phyloP scores from a whole-genome alignment of 2,329 filamentous ascomycete species.

The Monilinia aucupariae region DNA sequence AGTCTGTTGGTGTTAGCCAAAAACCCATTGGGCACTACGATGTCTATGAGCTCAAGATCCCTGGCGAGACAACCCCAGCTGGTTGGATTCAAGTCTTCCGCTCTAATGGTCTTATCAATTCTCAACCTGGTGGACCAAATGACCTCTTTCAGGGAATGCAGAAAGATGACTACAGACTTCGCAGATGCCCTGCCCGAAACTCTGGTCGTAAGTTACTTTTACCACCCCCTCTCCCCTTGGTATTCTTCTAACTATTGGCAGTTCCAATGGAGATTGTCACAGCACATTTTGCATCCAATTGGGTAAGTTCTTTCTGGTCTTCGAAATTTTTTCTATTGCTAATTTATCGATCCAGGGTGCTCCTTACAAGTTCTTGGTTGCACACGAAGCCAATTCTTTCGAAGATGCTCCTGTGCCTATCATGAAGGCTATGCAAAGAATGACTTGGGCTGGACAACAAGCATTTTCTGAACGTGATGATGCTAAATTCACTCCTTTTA shows the following conservation, averaged over 20 bases:
- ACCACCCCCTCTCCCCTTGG: background rate
- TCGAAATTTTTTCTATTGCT: background rate
- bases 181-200: slow-evolving; percentile 18
- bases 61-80: slow-evolving; percentile 35
- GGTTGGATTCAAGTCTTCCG: slow-evolving; percentile 1
- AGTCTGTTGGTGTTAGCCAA: background rate
- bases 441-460: slow-evolving; percentile 48
- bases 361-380: slow-evolving; percentile 60
- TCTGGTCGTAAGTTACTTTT: slow-evolving; percentile 34
- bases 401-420: slow-evolving; percentile 44
- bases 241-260: slow-evolving; percentile 29
- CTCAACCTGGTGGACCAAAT: slow-evolving; percentile 51
- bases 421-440: slow-evolving; percentile 44
- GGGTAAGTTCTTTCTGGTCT: slow-evolving; percentile 35
- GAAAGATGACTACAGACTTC: slow-evolving; percentile 40
- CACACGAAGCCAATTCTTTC: slow-evolving; percentile 47
- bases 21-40: slow-evolving; percentile 31
- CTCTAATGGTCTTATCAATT: slow-evolving; percentile 37
- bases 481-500: slow-evolving; percentile 40
- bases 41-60: slow-evolving; percentile 42
- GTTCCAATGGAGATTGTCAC: slow-evolving; percentile 42
- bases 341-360: slow-evolving; percentile 44
- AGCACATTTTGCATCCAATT: slow-evolving; percentile 48
- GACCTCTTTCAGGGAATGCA: slow-evolving; percentile 53
- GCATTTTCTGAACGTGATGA: background rate